phyloP scores from a whole-genome alignment of 1,139 yeast species.

The Diutina rugosa region DNA sequence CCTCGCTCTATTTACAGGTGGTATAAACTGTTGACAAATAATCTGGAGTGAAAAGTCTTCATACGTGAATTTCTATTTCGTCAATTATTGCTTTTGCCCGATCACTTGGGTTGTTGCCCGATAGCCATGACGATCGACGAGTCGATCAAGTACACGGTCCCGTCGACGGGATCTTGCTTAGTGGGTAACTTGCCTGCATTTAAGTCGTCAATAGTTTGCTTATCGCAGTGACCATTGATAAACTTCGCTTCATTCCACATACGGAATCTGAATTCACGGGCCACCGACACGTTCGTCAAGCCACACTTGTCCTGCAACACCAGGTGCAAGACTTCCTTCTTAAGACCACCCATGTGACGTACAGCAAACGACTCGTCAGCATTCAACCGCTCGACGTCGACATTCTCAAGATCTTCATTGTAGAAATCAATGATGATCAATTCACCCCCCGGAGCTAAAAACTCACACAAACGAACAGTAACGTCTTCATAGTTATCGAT shows the following conservation, averaged over 20 bases:
- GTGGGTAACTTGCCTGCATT: neutral
- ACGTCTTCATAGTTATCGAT: slow-evolving; percentile 18
- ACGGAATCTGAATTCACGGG: neutral
- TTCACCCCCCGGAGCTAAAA: slow-evolving; percentile 22
- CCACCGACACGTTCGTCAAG: neutral
- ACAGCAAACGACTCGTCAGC: neutral
- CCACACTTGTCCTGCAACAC: neutral
- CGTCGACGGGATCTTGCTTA: neutral
- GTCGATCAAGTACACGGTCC: neutral
- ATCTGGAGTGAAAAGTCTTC: neutral
- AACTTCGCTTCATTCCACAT: neutral
- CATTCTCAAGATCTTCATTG: slow-evolving; percentile 16
- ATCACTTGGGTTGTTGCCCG: neutral
- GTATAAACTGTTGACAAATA: no score
- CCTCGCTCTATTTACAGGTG: no score
- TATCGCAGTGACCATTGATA: neutral
- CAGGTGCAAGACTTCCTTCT: neutral
- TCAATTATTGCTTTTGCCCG: neutral
- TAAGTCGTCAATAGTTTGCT: neutral
- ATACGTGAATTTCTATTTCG: neutral
- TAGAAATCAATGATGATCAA: slow-evolving; percentile 25
- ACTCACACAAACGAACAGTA: slow-evolving; percentile 18
- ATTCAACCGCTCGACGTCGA: neutral
- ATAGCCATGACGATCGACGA: neutral
- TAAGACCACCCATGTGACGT: slow-evolving; percentile 1